Percentiles rank a stretch among this genome's conserved stretches.
phyloP scores from a whole-genome alignment of 495 filamentous ascomycete genomes.

The Copromyces sp. region DNA sequence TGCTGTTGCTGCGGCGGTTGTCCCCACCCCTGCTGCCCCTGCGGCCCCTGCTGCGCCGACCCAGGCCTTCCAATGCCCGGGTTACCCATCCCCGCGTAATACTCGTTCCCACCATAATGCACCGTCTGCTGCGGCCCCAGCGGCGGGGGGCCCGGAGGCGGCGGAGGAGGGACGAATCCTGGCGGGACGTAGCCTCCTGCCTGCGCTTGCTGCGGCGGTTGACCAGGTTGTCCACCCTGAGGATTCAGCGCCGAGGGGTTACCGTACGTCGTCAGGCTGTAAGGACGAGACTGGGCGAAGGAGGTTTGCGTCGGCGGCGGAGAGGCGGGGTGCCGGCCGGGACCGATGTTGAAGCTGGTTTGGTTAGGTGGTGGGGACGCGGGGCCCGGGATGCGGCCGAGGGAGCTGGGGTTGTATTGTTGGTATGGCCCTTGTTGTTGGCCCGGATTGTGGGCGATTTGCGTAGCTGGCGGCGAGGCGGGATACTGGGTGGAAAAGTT shows the following conservation, averaged over 20 bases:
- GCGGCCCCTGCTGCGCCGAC: conserved; percentile 10
- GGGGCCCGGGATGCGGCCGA: conserved; percentile 39
- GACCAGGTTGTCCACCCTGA: conserved; percentile 11
- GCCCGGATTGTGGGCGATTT: conserved; percentile 23
- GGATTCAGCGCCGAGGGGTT: conserved; percentile 27
- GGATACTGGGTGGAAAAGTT: conserved; percentile 42
- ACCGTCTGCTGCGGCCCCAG: conserved; percentile 59
- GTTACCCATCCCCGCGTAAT: conserved; percentile 19
- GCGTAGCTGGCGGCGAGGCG: conserved; percentile 39
- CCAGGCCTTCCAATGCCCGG: conserved; percentile 7
- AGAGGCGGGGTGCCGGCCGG: conserved; percentile 34
- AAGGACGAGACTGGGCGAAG: conserved; percentile 24
- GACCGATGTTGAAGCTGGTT: conserved; percentile 34
- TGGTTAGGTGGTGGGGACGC: conserved; percentile 39
- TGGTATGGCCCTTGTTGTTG: conserved; percentile 28
- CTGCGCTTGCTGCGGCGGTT: conserved; percentile 21
- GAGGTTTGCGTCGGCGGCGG: conserved; percentile 44
- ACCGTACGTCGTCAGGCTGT: conserved; percentile 31
- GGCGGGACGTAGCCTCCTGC: conserved; percentile 46
- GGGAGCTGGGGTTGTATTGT: conserved; percentile 38
- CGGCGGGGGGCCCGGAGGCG: conserved; percentile 73
- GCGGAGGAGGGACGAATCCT: conserved; percentile 85
- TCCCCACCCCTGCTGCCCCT: background rate
- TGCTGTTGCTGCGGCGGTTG: conserved; percentile 20
- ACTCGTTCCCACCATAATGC: conserved; percentile 30